A percentile compares a stretch with the other conserved stretches of the same genome.
Evolutionary conservation across 2,329 filamentous ascomycete species (phyloP).

Genomic region (Claviceps capensis): DNA sequence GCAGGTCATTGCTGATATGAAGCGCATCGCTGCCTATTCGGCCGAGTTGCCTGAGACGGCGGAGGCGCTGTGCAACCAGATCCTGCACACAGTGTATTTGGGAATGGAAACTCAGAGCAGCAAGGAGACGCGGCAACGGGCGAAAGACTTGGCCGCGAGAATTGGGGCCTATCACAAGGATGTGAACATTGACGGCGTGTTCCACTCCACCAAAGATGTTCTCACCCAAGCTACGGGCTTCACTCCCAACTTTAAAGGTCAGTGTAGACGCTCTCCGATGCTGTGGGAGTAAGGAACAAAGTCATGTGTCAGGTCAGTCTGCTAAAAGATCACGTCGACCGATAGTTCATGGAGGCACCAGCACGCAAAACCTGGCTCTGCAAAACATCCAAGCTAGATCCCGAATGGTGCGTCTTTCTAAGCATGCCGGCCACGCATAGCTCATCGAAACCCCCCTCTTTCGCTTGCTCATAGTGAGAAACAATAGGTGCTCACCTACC

Average conservation of each 20-base stretch:
- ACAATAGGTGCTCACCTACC: conserved; percentile 7
- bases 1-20: conserved; percentile 14
- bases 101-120: conserved; percentile 50
- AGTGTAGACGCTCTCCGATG: conserved; percentile 28
- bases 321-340: background rate
- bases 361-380: conserved; percentile 46
- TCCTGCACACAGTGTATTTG: conserved; percentile 35
- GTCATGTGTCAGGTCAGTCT: background rate
- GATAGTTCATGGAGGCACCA: conserved; percentile 38
- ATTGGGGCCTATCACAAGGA: conserved; percentile 64
- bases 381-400: conserved; percentile 54
- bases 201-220: conserved; percentile 41
- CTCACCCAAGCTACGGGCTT: conserved; percentile 46
- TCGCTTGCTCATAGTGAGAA: background rate
- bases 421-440: background rate
- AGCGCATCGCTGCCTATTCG: conserved; percentile 8
- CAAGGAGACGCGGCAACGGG: conserved; percentile 51
- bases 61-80: conserved; percentile 37
- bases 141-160: conserved; percentile 41
- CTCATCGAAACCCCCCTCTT: background rate
- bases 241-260: conserved; percentile 29
- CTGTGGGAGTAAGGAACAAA: too few relatives aligned
- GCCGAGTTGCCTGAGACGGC: conserved; percentile 37
- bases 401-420: conserved; percentile 37
- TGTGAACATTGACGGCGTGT: conserved; percentile 50